These are phyloP conservation scores for Pseudotsuga menziesii DNA, from an alignment of 75 land plant species.

Conservation along the genomic window DNA sequence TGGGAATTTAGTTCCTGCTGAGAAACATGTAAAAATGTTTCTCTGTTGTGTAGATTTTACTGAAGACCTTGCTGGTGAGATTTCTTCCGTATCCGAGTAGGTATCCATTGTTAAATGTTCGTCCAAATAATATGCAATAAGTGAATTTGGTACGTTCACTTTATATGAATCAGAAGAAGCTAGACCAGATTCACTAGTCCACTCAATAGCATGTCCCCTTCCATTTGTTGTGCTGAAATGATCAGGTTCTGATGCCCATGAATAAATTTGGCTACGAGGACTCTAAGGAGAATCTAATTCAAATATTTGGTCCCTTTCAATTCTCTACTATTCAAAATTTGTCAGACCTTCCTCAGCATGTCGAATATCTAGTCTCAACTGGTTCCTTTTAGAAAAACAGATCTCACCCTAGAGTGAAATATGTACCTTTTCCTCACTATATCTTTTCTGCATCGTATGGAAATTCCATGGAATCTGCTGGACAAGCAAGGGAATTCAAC, in stretches of 20 bases:
- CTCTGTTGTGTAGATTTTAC: not conserved
- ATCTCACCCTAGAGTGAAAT: not conserved
- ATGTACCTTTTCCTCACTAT: no score
- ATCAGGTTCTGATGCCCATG: slow-evolving; percentile 4
- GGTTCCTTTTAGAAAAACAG: not conserved
- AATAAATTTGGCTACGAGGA: not conserved
- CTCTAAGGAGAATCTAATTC: slow-evolving; percentile 7
- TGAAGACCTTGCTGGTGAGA: no score
- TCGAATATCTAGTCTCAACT: slow-evolving; percentile 3
- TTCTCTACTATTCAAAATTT: no score
- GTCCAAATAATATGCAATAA: slow-evolving; percentile 3
- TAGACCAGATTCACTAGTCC: no score
- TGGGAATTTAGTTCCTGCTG: no score
- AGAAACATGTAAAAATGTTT: not conserved
- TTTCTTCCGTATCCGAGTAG: not conserved
- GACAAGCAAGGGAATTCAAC: slow-evolving; percentile 49
- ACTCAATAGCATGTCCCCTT: not conserved
- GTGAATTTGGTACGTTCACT: not conserved
- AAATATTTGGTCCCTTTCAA: no score
- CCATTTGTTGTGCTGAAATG: not conserved
- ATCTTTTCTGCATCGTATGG: no score
- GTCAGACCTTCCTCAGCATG: no score
- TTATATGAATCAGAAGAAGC: no score
- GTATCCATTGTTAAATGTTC: slow-evolving; percentile 3
- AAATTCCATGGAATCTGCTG: slow-evolving; percentile 3